Evolutionary conservation across 805 yeast genomes (phyloP).

Genomic region (Candida dajiaensis): DNA sequence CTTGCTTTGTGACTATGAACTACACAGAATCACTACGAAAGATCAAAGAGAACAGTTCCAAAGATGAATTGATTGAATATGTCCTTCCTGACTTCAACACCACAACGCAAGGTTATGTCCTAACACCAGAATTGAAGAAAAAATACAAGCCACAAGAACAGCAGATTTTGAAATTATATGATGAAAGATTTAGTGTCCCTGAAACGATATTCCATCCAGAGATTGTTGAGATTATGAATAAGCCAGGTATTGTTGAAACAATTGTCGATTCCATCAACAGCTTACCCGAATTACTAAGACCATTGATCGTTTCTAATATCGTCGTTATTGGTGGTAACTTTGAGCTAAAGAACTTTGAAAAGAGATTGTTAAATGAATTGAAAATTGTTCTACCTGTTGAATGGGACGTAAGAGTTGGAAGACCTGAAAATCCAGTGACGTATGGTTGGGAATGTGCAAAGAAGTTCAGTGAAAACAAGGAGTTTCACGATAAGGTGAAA

Average conservation of each 20-base stretch:
- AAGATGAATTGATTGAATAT: slow-evolving; percentile 50
- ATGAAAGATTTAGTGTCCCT: slow-evolving; percentile 85
- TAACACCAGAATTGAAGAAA: slow-evolving; percentile 27
- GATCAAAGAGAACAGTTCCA: slow-evolving; percentile 23
- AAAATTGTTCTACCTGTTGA: slow-evolving; percentile 65
- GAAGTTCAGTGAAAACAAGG: slow-evolving; percentile 26
- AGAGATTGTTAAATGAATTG: slow-evolving; percentile 55
- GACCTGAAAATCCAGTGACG: slow-evolving; percentile 32
- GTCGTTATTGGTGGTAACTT: slow-evolving; percentile 80
- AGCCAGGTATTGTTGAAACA: slow-evolving; percentile 71
- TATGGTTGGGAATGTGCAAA: slow-evolving; percentile 57
- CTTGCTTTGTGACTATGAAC: slow-evolving; percentile 63
- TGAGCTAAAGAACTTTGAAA: slow-evolving; percentile 58
- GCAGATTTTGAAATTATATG: slow-evolving; percentile 64
- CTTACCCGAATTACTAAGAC: slow-evolving; percentile 68
- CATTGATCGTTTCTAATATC: slow-evolving; percentile 74
- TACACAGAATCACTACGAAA: slow-evolving; percentile 42
- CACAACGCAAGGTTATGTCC: slow-evolving; percentile 68
- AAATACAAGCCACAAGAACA: slow-evolving; percentile 38
- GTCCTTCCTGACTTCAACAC: slow-evolving; percentile 85
- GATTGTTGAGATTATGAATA: slow-evolving; percentile 62
- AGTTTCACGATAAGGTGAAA: slow-evolving; percentile 40
- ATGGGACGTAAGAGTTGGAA: slow-evolving; percentile 52
- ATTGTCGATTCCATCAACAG: slow-evolving; percentile 62
- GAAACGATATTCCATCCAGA: slow-evolving; percentile 86